Conservation (phyloP, 75 land plant genomes). For the Pinus taeda region DNA sequence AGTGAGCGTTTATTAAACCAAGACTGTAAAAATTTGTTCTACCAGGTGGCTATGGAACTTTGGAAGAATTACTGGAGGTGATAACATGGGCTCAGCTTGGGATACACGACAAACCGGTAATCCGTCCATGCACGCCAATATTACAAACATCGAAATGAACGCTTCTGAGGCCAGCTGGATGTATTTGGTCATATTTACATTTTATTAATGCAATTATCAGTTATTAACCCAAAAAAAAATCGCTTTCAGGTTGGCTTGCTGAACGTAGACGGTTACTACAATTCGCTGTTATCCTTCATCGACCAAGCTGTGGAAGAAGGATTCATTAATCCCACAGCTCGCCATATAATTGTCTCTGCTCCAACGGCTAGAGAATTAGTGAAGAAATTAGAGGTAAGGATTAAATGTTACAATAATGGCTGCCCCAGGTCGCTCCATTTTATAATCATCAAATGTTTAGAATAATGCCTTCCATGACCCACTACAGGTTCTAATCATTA, state of each 20-base stretch:
- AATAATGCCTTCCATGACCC: neutral
- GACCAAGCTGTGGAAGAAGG: constrained; percentile 48
- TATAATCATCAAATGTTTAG: constrained; percentile 3
- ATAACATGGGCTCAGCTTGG: constrained; percentile 94
- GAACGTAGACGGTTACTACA: constrained; percentile 56
- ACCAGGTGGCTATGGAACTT: constrained; percentile 86
- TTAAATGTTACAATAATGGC: neutral
- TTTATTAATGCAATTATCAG: too few species aligned
- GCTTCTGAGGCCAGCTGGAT: too few species aligned
- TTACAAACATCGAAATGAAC: too few species aligned
- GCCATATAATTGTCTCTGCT: constrained; percentile 49
- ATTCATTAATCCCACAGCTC: constrained; percentile 44
- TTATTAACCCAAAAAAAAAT: too few species aligned
- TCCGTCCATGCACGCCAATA: too few species aligned
- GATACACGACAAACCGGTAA: constrained; percentile 89
- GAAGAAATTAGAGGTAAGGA: constrained; percentile 32
- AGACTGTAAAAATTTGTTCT: neutral
- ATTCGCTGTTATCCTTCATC: constrained; percentile 36
- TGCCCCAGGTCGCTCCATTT: neutral
- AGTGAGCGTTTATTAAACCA: neutral
- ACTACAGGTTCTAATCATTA: neutral
- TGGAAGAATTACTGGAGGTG: constrained; percentile 85
- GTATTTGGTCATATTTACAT: too few species aligned
- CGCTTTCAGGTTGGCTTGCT: constrained; percentile 40
- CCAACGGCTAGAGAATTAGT: constrained; percentile 39